Base-by-base conservation (phyloP, 1,284 basidiomycete species). In the Somion occarium region DNA sequence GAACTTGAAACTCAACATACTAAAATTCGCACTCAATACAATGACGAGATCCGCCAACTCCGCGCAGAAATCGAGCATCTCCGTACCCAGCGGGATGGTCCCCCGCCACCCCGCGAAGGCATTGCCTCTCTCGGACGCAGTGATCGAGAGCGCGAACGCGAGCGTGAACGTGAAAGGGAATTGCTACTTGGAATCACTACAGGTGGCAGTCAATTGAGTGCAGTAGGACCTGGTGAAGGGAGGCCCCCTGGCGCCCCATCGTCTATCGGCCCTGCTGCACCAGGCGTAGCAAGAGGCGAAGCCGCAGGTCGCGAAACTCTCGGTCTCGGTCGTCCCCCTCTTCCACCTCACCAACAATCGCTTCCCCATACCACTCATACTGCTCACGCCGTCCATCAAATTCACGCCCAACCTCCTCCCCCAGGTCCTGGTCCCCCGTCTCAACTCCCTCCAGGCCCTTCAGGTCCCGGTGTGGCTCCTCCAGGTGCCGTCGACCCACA, bases 1-100 rank as follows among this genome's bases (percentile, higher is more conserved):
- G 88, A 91, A 51, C 81, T 93, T 49, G 89, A 92, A 62, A 74
- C 79, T 15, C 79, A 83, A 53, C 88, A 92, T 58, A 74, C 75
- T 53, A 84, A 85, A 65, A 79, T 88, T 56, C 78, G 87, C 41
- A 75, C 80, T 59, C 79, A 84, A 69, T 91, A 88, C 61, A 87
- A 91, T 61, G 80, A 84, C 11, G 89, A 92, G 58, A 75, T 91
- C 50, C 70, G 74, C 11, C 75, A 85, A 27, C 73, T 92, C 12
- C 78, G 38, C 64, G 56, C 26, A 62, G 60, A 38, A 53, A 44
- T 44, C 25, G 22, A 34, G 59, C 52, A 64, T 57, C 59, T 57
- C 59, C 64, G 49, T 22, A n/a, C 15, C 11, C 46, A 48, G 23
- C 30, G 27, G 3, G 37, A 39, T 38, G 46, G 37, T 19, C 58